A percentile compares a stretch with the other conserved stretches of the same genome.
Evolutionary conservation across 2,329 filamentous ascomycete species (phyloP).

Genomic region (Fusarium transvaalense): DNA sequence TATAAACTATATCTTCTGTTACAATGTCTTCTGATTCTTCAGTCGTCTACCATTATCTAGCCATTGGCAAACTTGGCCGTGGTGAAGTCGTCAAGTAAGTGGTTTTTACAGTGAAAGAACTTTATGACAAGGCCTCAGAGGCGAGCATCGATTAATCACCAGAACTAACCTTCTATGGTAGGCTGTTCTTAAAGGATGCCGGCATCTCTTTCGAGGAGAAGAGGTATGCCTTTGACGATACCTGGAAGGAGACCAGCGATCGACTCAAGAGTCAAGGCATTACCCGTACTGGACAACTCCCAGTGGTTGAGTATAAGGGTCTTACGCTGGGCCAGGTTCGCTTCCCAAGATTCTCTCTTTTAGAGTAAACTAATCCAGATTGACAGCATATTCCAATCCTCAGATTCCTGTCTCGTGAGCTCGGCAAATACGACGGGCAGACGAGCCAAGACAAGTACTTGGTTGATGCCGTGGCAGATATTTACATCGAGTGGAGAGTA

Average conservation of each 20-base stretch:
- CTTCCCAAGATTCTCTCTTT: fast-evolving
- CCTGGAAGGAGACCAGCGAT: constrained; percentile 39
- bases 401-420: constrained; percentile 24
- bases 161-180: not conserved
- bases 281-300: constrained; percentile 51
- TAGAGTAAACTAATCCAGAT: fast-evolving
- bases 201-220: constrained; percentile 32
- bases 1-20: fast-evolving
- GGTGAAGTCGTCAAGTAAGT: constrained; percentile 48
- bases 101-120: not conserved
- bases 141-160: fast-evolving
- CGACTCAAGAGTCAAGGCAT: constrained; percentile 47
- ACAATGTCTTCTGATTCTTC: constrained; percentile 6
- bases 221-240: constrained; percentile 33
- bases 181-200: constrained; percentile 40
- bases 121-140: too few species aligned
- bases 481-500: constrained; percentile 34
- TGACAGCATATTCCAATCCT: constrained; percentile 21
- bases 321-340: constrained; percentile 43
- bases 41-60: constrained; percentile 46
- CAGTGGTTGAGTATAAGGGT: constrained; percentile 54
- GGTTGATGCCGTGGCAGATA: constrained; percentile 22
- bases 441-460: constrained; percentile 25
- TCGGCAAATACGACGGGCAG: constrained; percentile 32
- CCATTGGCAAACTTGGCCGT: constrained; percentile 46